Percentiles rank a stretch among this genome's conserved stretches.
phyloP scores from a whole-genome alignment of 139 green algal genomes.

The Chlorella sp. region DNA sequence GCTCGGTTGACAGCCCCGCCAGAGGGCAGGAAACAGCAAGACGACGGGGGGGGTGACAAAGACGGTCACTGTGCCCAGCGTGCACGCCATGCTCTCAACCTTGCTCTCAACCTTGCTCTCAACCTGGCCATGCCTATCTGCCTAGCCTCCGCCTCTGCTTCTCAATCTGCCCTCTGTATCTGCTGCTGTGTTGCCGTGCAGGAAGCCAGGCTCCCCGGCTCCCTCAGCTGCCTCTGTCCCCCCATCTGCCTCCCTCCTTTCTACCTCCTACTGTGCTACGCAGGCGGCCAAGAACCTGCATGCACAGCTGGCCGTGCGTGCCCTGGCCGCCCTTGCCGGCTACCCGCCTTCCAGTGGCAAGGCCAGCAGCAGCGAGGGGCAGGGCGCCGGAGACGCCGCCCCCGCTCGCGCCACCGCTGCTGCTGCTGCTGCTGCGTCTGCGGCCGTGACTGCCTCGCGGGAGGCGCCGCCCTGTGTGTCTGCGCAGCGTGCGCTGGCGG shows the following conservation, averaged over 20 bases:
- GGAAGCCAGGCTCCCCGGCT: too few species aligned
- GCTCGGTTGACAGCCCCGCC: too few species aligned
- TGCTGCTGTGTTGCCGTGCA: too few species aligned
- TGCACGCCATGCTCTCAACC: too few species aligned
- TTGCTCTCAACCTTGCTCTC: too few species aligned
- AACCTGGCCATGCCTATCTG: too few species aligned
- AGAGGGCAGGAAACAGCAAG: too few species aligned
- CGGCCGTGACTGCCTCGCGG: not conserved
- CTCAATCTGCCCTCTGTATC: not conserved
- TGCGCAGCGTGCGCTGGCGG: slow-evolving; percentile 60
- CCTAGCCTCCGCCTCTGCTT: not conserved
- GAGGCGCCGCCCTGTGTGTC: slow-evolving; percentile 8
- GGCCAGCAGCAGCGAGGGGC: not conserved
- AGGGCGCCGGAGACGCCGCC: not conserved
- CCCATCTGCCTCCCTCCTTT: not conserved
- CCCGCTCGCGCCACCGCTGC: not conserved
- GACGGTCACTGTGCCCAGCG: too few species aligned
- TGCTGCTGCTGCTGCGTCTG: not conserved
- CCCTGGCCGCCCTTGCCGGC: slow-evolving; percentile 70
- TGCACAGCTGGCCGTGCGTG: slow-evolving; percentile 79
- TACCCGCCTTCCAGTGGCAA: slow-evolving; percentile 38
- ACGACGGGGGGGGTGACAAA: too few species aligned
- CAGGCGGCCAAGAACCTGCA: slow-evolving; percentile 76
- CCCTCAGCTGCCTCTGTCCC: too few species aligned
- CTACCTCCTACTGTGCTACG: too few species aligned